A percentile compares a stretch with the other conserved stretches of the same genome.
phyloP scores from a whole-genome alignment of 2,329 filamentous ascomycete genomes.

The Trichoderma oligosporum region DNA sequence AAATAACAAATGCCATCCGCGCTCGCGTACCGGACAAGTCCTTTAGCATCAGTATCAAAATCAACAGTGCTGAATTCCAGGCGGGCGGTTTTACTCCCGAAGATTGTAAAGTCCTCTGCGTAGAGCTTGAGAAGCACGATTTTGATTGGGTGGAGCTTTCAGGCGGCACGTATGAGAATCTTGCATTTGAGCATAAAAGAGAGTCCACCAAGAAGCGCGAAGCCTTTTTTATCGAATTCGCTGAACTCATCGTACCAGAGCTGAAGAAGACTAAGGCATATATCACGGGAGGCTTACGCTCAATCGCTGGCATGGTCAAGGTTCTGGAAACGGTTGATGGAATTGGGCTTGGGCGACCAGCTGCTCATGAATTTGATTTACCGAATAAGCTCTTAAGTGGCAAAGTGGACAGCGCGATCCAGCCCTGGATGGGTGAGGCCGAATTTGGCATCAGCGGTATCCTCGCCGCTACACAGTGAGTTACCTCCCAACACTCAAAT shows the following conservation, averaged over 20 bases:
- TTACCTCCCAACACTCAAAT: neutral
- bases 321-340: conserved; percentile 56
- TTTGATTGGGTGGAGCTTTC: conserved; percentile 59
- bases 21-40: conserved; percentile 27
- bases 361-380: conserved; percentile 28
- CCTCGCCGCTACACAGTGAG: conserved; percentile 34
- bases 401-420: conserved; percentile 44
- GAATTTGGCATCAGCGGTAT: conserved; percentile 43
- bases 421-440: conserved; percentile 45
- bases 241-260: conserved; percentile 46
- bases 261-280: conserved; percentile 52
- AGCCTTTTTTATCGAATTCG: conserved; percentile 60
- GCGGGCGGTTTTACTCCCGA: conserved; percentile 49
- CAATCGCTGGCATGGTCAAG: conserved; percentile 53
- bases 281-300: conserved; percentile 56
- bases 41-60: conserved; percentile 52
- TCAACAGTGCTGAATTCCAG: conserved; percentile 56
- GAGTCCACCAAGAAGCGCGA: conserved; percentile 55
- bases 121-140: conserved; percentile 43
- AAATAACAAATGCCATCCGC: conserved; percentile 40
- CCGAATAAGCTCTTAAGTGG: conserved; percentile 26
- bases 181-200: conserved; percentile 49
- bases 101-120: conserved; percentile 48
- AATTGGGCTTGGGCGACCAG: conserved; percentile 50
- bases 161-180: conserved; percentile 56